Percentiles rank a stretch among this genome's conserved stretches.
These are phyloP conservation scores for Pilaira anomala DNA, from an alignment of 192 early-diverging fungal genomes.

Conservation along the genomic window DNA sequence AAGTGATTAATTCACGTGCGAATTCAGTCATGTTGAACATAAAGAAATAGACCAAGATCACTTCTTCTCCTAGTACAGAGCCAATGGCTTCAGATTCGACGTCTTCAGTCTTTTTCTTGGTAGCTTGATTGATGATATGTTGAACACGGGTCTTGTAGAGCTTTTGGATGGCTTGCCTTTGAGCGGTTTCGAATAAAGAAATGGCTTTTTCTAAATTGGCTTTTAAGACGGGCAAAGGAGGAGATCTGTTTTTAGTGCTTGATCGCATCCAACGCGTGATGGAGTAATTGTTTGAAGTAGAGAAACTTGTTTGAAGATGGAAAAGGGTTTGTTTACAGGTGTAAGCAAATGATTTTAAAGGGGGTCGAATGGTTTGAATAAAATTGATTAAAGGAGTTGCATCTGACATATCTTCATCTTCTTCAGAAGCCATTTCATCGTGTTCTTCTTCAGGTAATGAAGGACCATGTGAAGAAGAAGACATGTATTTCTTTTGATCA, in stretches of 20 bases:
- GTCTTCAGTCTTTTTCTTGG: conserved; percentile 3
- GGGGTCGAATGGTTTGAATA: conserved; percentile 45
- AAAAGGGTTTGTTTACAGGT: conserved; percentile 55
- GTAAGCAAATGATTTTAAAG: conserved; percentile 52
- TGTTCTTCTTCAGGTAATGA: background rate
- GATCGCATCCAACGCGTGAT: background rate
- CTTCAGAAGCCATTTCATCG: background rate
- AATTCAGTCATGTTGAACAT: conserved; percentile 77
- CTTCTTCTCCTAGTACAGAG: conserved; percentile 57
- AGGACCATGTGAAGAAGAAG: background rate
- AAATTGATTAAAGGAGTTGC: conserved; percentile 44
- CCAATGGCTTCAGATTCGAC: conserved; percentile 9
- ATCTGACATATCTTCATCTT: conserved; percentile 29
- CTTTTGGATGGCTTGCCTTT: conserved; percentile 40
- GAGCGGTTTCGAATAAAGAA: conserved; percentile 48
- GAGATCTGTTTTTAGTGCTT: conserved; percentile 1
- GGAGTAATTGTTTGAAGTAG: background rate
- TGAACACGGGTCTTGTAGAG: conserved; percentile 30
- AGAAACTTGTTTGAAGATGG: conserved; percentile 48
- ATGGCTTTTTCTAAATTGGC: conserved; percentile 49
- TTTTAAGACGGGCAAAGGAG: conserved; percentile 35
- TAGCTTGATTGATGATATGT: background rate
- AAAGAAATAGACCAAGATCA: conserved; percentile 78
- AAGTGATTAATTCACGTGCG: conserved; percentile 56
- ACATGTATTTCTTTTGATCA: no score